Base-by-base conservation (phyloP, 1,284 basidiomycete genomes). In the Pholiota adiposa region DNA sequence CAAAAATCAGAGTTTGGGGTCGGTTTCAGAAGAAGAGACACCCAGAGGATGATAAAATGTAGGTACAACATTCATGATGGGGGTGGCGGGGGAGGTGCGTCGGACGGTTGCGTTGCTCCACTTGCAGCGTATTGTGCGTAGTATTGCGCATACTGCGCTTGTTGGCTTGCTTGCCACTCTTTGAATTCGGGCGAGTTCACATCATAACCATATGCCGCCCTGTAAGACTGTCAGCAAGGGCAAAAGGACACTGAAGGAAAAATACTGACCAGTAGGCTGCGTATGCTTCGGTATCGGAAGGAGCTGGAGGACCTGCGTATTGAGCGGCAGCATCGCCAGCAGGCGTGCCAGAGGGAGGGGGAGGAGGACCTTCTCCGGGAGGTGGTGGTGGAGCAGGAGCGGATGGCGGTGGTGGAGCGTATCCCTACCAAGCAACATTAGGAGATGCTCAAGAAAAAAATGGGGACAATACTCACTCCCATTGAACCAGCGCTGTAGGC, bases 161-260 rank as follows among this genome's bases (percentile, higher is more conserved):
- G 84, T 66, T 89, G 88, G 59, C 79, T 79, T 3, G 86, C 83
- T 38, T 85, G 83, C 90, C 91, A 93, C 69, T 90, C 84, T 69
- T 92, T 92, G 73, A 93, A 93, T 67, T 92, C 83, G 2, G 83
- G 71, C 3, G 90, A 89, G 69, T 93, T 93, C 65, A 95, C 90
- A 69, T 96, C 93, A 74, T 95, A 96, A 8, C 94, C 94, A 71
- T 93, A 94, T 14, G 90, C 88, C 60, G 93, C 90, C 90, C 92
- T 93, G 64, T 36, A 59, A 34, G 36, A 8, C 38, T 44, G 49
- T 51, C 12, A 52, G 18, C 46, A 33, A 54, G 9, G 23, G 1
- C 41, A 6, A 2, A 21, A 21, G 44, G 16, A 4, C 7, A 40
- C 29, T 16, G 46, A 46, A 23, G 4, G 38, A 48, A 14, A 18